Evolutionary conservation across 345 rosid genomes (phyloP).

Genomic region (Salix purpurea): DNA sequence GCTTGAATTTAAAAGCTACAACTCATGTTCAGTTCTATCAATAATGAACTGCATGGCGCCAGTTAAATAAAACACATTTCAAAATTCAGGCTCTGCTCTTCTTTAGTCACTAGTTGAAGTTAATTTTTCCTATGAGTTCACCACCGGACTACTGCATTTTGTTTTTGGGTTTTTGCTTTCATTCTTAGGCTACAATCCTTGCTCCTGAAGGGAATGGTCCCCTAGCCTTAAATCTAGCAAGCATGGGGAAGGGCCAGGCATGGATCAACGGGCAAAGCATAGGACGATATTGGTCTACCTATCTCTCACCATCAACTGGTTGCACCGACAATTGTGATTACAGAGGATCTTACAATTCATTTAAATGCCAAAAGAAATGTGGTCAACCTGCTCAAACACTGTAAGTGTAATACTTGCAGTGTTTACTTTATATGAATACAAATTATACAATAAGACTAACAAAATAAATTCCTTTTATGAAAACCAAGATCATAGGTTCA

Average conservation of each 20-base stretch:
- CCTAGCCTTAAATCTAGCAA: constrained; percentile 45
- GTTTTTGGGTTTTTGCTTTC: not conserved
- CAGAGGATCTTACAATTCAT: constrained; percentile 44
- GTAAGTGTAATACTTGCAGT: constrained; percentile 22
- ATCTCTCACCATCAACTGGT: constrained; percentile 44
- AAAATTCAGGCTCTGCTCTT: not conserved
- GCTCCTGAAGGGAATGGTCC: constrained; percentile 53
- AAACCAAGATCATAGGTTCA: too few species aligned
- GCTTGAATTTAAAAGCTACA: not conserved
- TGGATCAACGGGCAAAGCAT: constrained; percentile 60
- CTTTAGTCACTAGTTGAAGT: not conserved
- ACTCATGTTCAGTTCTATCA: not conserved
- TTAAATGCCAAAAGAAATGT: constrained; percentile 48
- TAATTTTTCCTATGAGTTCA: not conserved
- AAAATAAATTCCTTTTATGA: too few species aligned
- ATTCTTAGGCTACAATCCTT: constrained; percentile 31
- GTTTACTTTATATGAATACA: too few species aligned
- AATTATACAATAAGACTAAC: too few species aligned
- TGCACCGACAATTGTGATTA: constrained; percentile 50
- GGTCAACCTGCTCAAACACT: constrained; percentile 62
- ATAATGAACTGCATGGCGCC: not conserved
- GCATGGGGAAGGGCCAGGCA: constrained; percentile 73
- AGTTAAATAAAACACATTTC: not conserved
- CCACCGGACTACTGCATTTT: not conserved
- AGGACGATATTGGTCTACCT: constrained; percentile 59